These are phyloP conservation scores for Domatiomyces globalis DNA, from an alignment of 2,329 filamentous ascomycete species.

Conservation along the genomic window DNA sequence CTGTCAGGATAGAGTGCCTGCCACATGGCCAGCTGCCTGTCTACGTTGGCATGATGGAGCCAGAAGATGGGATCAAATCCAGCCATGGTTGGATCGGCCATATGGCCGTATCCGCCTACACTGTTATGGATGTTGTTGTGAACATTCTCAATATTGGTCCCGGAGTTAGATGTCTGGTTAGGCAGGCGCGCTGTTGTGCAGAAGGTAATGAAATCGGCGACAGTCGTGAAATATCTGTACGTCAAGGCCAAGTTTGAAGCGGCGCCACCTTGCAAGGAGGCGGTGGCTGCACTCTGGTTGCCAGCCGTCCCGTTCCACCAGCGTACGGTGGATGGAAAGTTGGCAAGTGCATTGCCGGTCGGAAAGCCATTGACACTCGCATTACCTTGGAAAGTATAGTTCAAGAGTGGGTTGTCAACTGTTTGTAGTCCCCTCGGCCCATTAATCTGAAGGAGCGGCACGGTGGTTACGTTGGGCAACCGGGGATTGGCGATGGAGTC, in stretches of 20 bases:
- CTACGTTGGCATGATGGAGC: constrained; percentile 60
- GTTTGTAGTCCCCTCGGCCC: constrained; percentile 26
- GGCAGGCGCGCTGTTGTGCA: constrained; percentile 6
- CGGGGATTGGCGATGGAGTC: constrained; percentile 32
- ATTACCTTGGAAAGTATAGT: constrained; percentile 23
- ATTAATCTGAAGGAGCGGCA: constrained; percentile 29
- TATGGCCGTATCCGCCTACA: constrained; percentile 47
- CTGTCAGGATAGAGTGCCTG: constrained; percentile 55
- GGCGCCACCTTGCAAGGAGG: constrained; percentile 11
- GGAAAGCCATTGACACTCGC: constrained; percentile 16
- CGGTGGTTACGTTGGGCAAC: constrained; percentile 26
- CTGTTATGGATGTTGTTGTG: constrained; percentile 39
- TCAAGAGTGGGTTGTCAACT: constrained; percentile 34
- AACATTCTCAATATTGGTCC: constrained; percentile 28
- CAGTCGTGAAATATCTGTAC: constrained; percentile 20
- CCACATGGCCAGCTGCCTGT: constrained; percentile 64
- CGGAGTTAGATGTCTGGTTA: constrained; percentile 3
- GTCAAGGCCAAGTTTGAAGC: constrained; percentile 11
- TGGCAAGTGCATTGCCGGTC: constrained; percentile 8
- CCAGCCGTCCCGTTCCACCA: constrained; percentile 10
- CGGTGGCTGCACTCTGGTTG: constrained; percentile 13
- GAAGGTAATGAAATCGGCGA: constrained; percentile 19
- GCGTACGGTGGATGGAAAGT: constrained; percentile 12
- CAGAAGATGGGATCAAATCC: constrained; percentile 71
- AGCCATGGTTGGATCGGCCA: constrained; percentile 56